Conservation (phyloP, 768 basidiomycete species). For the Boletus insuetus region DNA sequence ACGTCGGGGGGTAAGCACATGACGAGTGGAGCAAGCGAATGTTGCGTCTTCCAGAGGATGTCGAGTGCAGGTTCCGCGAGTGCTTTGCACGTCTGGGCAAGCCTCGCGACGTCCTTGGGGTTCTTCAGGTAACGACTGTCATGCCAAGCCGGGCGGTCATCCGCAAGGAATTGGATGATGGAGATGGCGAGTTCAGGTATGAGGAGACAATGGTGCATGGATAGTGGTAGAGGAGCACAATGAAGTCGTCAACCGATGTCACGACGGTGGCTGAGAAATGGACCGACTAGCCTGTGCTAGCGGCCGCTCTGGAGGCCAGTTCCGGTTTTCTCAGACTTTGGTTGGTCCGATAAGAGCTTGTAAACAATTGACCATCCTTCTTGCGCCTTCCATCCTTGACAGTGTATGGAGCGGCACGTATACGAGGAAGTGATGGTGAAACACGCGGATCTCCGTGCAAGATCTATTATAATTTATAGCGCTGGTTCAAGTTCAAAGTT, state of each 20-base stretch:
- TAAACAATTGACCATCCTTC: neutral
- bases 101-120: slow-evolving; percentile 22
- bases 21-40: slow-evolving; percentile 27
- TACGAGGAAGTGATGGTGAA: too few relatives aligned
- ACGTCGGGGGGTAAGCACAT: slow-evolving; percentile 27
- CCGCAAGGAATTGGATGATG: slow-evolving; percentile 25
- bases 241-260: neutral
- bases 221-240: neutral
- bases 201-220: slow-evolving; percentile 31
- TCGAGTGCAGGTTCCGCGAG: slow-evolving; percentile 30
- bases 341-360: slow-evolving; percentile 3
- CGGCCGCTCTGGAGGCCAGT: neutral
- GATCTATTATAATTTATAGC: too few relatives aligned
- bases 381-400: neutral
- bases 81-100: slow-evolving; percentile 29
- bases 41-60: slow-evolving; percentile 30
- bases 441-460: too few relatives aligned
- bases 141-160: slow-evolving; percentile 16
- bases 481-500: too few relatives aligned
- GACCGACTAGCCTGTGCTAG: neutral
- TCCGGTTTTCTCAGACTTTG: slow-evolving; percentile 15
- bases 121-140: slow-evolving; percentile 20
- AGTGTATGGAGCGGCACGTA: too few relatives aligned
- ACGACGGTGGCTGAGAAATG: neutral
- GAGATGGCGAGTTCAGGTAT: slow-evolving; percentile 25